Percentiles rank a stretch among this genome's conserved stretches.
Evolutionary conservation across 176 grass and related monocot genomes (phyloP).

Genomic region (Musa beccarii): DNA sequence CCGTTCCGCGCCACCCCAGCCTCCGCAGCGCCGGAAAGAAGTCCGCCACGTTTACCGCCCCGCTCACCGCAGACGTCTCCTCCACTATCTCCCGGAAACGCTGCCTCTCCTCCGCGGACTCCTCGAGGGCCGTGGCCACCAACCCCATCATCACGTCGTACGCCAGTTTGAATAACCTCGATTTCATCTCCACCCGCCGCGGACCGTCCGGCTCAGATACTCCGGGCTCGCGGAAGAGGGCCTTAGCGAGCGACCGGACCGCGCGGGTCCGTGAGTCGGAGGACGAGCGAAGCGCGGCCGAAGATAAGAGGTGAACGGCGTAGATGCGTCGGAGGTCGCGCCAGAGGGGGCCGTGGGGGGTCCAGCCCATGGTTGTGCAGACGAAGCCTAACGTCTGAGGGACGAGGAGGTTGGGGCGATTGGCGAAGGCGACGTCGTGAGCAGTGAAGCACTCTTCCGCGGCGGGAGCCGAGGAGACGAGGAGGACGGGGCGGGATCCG

Average conservation of each 20-base stretch:
- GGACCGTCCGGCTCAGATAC: background rate
- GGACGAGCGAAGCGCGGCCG: background rate
- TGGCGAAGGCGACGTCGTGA: background rate
- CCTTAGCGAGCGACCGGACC: background rate
- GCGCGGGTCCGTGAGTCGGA: background rate
- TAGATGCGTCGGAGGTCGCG: background rate
- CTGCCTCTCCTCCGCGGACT: background rate
- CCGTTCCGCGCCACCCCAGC: too few species aligned
- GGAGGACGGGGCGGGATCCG: background rate
- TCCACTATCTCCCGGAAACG: constrained; percentile 38
- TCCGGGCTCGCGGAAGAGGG: background rate
- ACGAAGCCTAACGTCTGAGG: background rate
- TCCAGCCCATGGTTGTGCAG: background rate
- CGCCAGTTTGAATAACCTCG: constrained; percentile 14
- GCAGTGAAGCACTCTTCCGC: background rate
- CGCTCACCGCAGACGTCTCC: constrained; percentile 21
- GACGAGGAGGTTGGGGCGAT: background rate
- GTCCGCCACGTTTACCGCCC: constrained; percentile 10
- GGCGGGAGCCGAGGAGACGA: background rate
- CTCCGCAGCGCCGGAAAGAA: too few species aligned
- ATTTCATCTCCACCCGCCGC: constrained; percentile 13
- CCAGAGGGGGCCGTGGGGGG: background rate
- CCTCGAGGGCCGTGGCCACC: constrained; percentile 7
- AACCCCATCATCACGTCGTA: constrained; percentile 21
- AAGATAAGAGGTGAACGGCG: background rate